Evolutionary conservation across 371 early-diverging fungal genomes (phyloP).

Genomic region (Zancudomyces culisetae): DNA sequence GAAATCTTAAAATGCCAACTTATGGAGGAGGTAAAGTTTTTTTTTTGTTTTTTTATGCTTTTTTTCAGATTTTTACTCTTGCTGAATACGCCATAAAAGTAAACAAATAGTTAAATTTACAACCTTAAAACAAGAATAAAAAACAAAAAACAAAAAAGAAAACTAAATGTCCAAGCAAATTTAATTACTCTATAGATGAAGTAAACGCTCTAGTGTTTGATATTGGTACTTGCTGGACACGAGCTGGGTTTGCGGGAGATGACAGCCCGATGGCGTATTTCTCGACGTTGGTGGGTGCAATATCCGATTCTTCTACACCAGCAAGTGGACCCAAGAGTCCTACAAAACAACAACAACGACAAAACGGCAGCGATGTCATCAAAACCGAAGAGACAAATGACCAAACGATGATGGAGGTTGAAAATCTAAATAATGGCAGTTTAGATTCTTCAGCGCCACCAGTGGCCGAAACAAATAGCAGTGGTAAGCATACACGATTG

Average conservation of each 20-base stretch:
- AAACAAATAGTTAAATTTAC: background rate
- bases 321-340: constrained; percentile 8
- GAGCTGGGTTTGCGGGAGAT: constrained; percentile 91
- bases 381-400: constrained; percentile 9
- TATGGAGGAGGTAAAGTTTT: constrained; percentile 44
- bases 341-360: constrained; percentile 6
- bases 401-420: constrained; percentile 13
- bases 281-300: constrained; percentile 48
- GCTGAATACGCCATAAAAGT: background rate
- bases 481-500: constrained; percentile 20
- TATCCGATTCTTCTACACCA: constrained; percentile 18
- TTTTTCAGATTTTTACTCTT: background rate
- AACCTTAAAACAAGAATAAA: background rate
- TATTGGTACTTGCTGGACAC: constrained; percentile 66
- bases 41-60: background rate
- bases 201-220: constrained; percentile 84
- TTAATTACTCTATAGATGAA: constrained; percentile 60
- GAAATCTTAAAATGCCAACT: constrained; percentile 37
- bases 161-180: constrained; percentile 1
- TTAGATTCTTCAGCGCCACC: background rate
- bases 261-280: constrained; percentile 73
- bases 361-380: constrained; percentile 2
- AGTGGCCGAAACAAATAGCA: background rate
- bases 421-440: constrained; percentile 11
- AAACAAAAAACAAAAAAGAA: background rate